Percentiles rank a stretch among this genome's conserved stretches.
These are phyloP conservation scores for Botrytis elliptica DNA, from an alignment of 2,329 filamentous ascomycete genomes.

Conservation along the genomic window DNA sequence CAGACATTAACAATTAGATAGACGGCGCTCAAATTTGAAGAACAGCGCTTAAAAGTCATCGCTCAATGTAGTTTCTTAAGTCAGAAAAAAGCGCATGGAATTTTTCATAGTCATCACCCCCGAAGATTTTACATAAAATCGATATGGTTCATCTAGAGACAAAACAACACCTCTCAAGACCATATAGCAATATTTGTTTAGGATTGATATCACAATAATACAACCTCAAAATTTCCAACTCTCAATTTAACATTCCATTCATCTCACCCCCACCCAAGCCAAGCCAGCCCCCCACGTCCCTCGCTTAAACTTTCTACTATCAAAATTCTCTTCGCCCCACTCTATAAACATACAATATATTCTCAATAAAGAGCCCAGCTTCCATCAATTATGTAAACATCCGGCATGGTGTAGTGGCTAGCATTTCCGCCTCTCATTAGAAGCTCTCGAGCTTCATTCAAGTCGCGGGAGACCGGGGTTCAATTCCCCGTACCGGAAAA, in stretches of 20 bases:
- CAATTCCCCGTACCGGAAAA: slow-evolving; percentile 3
- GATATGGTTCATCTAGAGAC: too few relatives aligned
- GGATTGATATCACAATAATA: not conserved
- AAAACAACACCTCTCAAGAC: too few relatives aligned
- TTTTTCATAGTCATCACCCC: not conserved
- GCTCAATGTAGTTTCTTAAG: not conserved
- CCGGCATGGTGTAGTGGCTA: slow-evolving; percentile 10
- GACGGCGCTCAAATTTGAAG: not conserved
- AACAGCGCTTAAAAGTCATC: not conserved
- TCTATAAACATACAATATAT: fast-evolving
- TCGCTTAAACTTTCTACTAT: not conserved
- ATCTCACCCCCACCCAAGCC: not conserved
- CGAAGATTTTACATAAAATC: not conserved
- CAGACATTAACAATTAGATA: not conserved
- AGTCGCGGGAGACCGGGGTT: slow-evolving; percentile 5
- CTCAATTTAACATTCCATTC: not conserved
- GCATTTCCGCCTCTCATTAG: slow-evolving; percentile 9
- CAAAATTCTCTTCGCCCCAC: not conserved
- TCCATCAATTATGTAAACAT: not conserved
- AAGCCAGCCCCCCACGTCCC: not conserved
- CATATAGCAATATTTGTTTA: not conserved
- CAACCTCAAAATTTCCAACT: not conserved
- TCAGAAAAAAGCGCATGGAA: not conserved
- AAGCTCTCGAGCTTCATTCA: not conserved
- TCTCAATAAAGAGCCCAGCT: fast-evolving